phyloP scores from a whole-genome alignment of 805 yeast genomes.

The Wickerhamomyces silvicola region DNA sequence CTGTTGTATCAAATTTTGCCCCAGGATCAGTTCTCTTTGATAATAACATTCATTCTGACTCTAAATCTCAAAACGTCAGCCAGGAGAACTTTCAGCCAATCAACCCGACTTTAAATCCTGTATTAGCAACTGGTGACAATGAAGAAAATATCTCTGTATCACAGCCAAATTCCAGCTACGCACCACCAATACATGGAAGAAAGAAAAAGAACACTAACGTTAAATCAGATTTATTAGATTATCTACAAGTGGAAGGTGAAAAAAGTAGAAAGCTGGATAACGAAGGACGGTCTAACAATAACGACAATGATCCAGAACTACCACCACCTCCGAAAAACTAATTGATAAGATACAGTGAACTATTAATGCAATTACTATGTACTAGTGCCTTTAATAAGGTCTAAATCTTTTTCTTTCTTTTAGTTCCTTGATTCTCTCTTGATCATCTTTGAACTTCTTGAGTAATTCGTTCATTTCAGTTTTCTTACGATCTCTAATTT shows the following conservation, averaged over 20 bases:
- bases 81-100: slow-evolving; percentile 9
- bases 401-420: slow-evolving; percentile 76
- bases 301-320: slow-evolving; percentile 12
- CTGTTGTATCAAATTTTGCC: slow-evolving; percentile 37
- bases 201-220: slow-evolving; percentile 15
- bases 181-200: slow-evolving; percentile 22
- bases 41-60: slow-evolving; percentile 10
- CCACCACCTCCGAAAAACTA: slow-evolving; percentile 31
- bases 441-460: slow-evolving; percentile 82
- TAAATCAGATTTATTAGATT: slow-evolving; percentile 28
- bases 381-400: slow-evolving; percentile 77
- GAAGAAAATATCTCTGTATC: not conserved
- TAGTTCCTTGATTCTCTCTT: slow-evolving; percentile 73
- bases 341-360: too few species aligned
- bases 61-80: slow-evolving; percentile 5
- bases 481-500: slow-evolving; percentile 89
- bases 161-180: slow-evolving; percentile 4
- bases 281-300: slow-evolving; percentile 14
- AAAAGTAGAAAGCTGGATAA: slow-evolving; percentile 34
- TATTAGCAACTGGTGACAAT: slow-evolving; percentile 1
- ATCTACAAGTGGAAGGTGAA: slow-evolving; percentile 36
- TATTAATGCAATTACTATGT: too few species aligned
- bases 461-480: slow-evolving; percentile 84
- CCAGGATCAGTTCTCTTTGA: slow-evolving; percentile 38
- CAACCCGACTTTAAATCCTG: not conserved